Percentiles rank a stretch among this genome's conserved stretches.
Evolutionary conservation across 1,139 yeast species (phyloP).

Genomic region (Candida gigantensis): DNA sequence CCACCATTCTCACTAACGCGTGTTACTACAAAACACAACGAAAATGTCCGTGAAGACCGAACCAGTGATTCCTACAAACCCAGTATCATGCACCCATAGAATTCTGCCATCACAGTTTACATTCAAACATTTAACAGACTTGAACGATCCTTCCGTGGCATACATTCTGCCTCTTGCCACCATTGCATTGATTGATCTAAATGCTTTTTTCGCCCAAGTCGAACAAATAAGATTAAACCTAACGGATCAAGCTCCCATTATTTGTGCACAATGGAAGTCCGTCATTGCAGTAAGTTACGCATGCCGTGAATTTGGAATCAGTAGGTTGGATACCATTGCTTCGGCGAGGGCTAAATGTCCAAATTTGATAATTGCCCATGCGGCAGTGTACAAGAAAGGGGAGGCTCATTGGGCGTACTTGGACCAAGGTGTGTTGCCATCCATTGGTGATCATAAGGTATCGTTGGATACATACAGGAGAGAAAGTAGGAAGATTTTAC

Average conservation of each 20-base stretch:
- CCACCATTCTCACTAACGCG: too few relatives aligned
- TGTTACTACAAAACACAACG: too few relatives aligned
- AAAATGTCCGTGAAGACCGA: too few relatives aligned
- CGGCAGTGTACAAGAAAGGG: conserved; percentile 91
- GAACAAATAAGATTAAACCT: conserved; percentile 77
- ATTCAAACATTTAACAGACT: conserved; percentile 46
- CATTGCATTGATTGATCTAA: conserved; percentile 83
- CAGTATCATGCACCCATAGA: neutral
- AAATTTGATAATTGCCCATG: conserved; percentile 74
- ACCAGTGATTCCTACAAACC: neutral
- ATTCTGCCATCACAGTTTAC: conserved; percentile 33
- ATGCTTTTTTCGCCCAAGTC: conserved; percentile 94
- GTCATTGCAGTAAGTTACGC: conserved; percentile 90
- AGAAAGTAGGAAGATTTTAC: conserved; percentile 78
- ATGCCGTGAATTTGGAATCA: conserved; percentile 80
- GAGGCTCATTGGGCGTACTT: conserved; percentile 77
- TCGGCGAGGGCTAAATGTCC: conserved; percentile 79
- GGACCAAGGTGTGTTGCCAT: conserved; percentile 42
- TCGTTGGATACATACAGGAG: conserved; percentile 88
- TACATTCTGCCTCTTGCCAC: conserved; percentile 73
- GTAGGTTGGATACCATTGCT: conserved; percentile 70
- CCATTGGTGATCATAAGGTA: conserved; percentile 66
- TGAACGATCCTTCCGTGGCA: conserved; percentile 47
- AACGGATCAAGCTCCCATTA: conserved; percentile 74
- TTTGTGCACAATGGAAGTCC: conserved; percentile 91